These are phyloP conservation scores for Crepidotus variabilis DNA, from an alignment of 768 basidiomycete species.

Conservation along the genomic window DNA sequence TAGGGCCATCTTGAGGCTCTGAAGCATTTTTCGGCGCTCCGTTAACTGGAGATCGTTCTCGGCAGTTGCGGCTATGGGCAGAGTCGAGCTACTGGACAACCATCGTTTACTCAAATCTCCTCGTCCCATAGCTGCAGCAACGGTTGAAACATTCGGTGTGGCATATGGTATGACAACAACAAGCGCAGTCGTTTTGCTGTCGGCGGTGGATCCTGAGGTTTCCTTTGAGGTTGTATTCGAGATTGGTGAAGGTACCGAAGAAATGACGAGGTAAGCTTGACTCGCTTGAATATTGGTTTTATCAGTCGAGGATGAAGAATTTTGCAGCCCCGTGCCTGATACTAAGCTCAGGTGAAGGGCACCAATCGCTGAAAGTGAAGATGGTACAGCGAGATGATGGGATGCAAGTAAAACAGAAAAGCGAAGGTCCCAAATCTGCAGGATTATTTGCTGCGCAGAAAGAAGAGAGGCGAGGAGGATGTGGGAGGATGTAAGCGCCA, in stretches of 20 bases:
- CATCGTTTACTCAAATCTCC: slow-evolving; percentile 38
- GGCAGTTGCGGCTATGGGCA: background rate
- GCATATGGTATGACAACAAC: slow-evolving; percentile 58
- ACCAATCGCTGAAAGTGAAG: slow-evolving; percentile 28
- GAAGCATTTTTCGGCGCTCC: slow-evolving; percentile 28
- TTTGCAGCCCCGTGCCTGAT: slow-evolving; percentile 11
- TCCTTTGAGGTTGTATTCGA: slow-evolving; percentile 4
- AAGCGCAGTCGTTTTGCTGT: slow-evolving; percentile 38
- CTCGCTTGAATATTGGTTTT: slow-evolving; percentile 19
- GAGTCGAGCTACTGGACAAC: slow-evolving; percentile 24
- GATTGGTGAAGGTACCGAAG: slow-evolving; percentile 23
- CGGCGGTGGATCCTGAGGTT: slow-evolving; percentile 15
- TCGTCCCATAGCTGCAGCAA: slow-evolving; percentile 61
- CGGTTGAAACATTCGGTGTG: slow-evolving; percentile 51
- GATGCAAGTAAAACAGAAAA: slow-evolving; percentile 62
- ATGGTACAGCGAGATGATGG: slow-evolving; percentile 47
- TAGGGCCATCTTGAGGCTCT: slow-evolving; percentile 36
- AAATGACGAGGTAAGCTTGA: slow-evolving; percentile 51
- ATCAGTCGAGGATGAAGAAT: slow-evolving; percentile 8
- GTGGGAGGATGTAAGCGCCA: slow-evolving; percentile 54
- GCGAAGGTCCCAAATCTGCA: slow-evolving; percentile 68
- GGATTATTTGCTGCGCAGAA: slow-evolving; percentile 38
- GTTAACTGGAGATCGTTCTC: slow-evolving; percentile 13
- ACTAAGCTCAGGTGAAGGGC: slow-evolving; percentile 19
- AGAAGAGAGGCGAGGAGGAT: slow-evolving; percentile 48